Percentiles rank a stretch among this genome's conserved stretches.
phyloP scores from a whole-genome alignment of 495 filamentous ascomycete species.

The Bombardia bombarda region DNA sequence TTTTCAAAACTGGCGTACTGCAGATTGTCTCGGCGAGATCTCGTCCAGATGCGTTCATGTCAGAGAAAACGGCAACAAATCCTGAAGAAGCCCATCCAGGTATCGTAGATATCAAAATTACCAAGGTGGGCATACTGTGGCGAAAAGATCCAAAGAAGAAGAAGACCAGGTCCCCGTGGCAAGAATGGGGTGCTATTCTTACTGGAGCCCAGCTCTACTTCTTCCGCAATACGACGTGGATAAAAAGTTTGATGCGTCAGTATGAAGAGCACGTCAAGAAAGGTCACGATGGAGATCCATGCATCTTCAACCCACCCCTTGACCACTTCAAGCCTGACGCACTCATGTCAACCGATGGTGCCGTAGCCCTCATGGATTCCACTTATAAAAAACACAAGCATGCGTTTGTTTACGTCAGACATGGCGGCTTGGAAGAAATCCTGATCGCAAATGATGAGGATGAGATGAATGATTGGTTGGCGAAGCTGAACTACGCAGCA shows the following conservation, averaged over 20 bases:
- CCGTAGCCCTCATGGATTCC: conserved; percentile 78
- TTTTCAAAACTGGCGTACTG: conserved; percentile 81
- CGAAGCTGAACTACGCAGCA: conserved; percentile 92
- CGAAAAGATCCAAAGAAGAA: conserved; percentile 93
- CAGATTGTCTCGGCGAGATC: conserved; percentile 93
- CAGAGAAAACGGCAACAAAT: conserved; percentile 71
- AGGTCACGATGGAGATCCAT: conserved; percentile 56
- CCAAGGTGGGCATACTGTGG: conserved; percentile 94
- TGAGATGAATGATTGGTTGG: conserved; percentile 96
- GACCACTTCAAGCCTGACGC: conserved; percentile 88
- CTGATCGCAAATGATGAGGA: conserved; percentile 81
- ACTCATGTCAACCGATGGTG: conserved; percentile 84
- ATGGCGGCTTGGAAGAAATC: conserved; percentile 81
- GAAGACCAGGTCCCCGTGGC: conserved; percentile 91
- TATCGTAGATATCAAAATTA: conserved; percentile 93
- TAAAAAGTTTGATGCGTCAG: conserved; percentile 84
- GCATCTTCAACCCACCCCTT: conserved; percentile 83
- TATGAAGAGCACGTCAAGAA: conserved; percentile 68
- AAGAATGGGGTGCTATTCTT: conserved; percentile 94
- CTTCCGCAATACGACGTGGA: conserved; percentile 86
- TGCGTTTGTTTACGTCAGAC: conserved; percentile 85
- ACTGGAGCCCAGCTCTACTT: conserved; percentile 95
- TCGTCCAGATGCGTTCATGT: conserved; percentile 89
- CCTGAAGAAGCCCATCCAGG: conserved; percentile 84
- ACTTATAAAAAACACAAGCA: conserved; percentile 95